phyloP scores from a whole-genome alignment of 2,329 filamentous ascomycete genomes.

The Claviceps pusilla region DNA sequence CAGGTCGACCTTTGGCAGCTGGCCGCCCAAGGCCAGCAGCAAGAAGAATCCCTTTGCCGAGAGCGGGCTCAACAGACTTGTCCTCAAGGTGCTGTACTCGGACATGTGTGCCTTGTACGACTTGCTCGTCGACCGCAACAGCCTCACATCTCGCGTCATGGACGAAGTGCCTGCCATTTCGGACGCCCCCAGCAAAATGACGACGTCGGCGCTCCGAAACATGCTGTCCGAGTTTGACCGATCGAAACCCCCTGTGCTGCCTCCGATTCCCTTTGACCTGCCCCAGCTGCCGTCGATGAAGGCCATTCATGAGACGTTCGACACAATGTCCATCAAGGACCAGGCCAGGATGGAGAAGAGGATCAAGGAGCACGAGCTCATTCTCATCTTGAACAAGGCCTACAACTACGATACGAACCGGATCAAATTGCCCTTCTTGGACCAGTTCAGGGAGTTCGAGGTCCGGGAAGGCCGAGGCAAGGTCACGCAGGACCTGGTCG shows the following conservation, averaged over 20 bases:
- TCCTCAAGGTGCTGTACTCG: slow-evolving; percentile 66
- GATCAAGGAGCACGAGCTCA: slow-evolving; percentile 65
- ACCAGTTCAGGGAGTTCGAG: slow-evolving; percentile 58
- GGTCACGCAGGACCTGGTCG: slow-evolving; percentile 49
- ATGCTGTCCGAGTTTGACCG: slow-evolving; percentile 80
- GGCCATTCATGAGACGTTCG: slow-evolving; percentile 48
- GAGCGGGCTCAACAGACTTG: slow-evolving; percentile 70
- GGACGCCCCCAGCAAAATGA: slow-evolving; percentile 42
- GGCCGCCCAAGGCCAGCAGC: slow-evolving; percentile 81
- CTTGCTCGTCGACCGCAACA: slow-evolving; percentile 64
- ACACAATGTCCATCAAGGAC: slow-evolving; percentile 53
- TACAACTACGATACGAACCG: slow-evolving; percentile 62
- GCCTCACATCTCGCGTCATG: slow-evolving; percentile 62
- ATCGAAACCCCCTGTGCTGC: slow-evolving; percentile 75
- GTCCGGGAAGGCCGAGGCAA: slow-evolving; percentile 49
- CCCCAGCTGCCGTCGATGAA: slow-evolving; percentile 61
- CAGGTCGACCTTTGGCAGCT: slow-evolving; percentile 45
- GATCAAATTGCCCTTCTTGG: slow-evolving; percentile 45
- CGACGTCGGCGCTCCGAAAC: slow-evolving; percentile 56
- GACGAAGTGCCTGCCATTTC: slow-evolving; percentile 47
- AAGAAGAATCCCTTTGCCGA: slow-evolving; percentile 86
- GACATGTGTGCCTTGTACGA: slow-evolving; percentile 84
- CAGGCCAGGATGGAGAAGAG: slow-evolving; percentile 57
- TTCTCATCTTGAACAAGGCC: slow-evolving; percentile 60
- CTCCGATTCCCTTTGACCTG: slow-evolving; percentile 79